A percentile compares a stretch with the other conserved stretches of the same genome.
Conservation (phyloP, 805 yeast species). For the Candida ponderosae region DNA sequence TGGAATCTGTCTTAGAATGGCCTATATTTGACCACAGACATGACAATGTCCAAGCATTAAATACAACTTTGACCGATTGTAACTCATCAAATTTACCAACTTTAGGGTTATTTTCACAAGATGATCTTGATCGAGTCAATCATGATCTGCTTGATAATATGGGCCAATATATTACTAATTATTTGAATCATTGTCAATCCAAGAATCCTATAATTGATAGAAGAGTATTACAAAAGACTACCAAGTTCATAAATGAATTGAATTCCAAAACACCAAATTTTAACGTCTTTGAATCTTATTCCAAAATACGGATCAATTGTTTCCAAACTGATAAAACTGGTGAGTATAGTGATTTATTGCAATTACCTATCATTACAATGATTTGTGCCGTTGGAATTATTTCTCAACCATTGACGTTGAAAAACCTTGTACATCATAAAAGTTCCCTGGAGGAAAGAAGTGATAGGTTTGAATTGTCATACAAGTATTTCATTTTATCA, state of each 20-base stretch:
- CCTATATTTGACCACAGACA: slow-evolving; percentile 10
- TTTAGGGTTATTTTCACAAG: slow-evolving; percentile 2
- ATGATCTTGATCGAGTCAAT: slow-evolving; percentile 5
- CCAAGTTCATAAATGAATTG: slow-evolving; percentile 3
- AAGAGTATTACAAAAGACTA: slow-evolving; percentile 5
- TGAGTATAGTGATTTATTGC: slow-evolving; percentile 2
- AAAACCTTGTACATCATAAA: slow-evolving; percentile 5
- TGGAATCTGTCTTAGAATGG: slow-evolving; percentile 14
- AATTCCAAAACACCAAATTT: background rate
- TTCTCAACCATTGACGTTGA: slow-evolving; percentile 12
- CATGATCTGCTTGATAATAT: slow-evolving; percentile 5
- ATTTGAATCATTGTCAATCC: slow-evolving; percentile 10
- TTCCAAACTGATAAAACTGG: slow-evolving; percentile 4
- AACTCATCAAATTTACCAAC: slow-evolving; percentile 5
- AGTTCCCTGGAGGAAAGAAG: slow-evolving; percentile 9
- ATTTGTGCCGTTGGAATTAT: slow-evolving; percentile 9
- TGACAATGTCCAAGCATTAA: slow-evolving; percentile 3
- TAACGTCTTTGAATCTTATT: slow-evolving; percentile 3
- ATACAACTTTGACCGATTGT: slow-evolving; percentile 5
- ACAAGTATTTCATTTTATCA: slow-evolving; percentile 7
- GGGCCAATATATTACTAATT: slow-evolving; percentile 5
- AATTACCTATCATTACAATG: slow-evolving; percentile 9
- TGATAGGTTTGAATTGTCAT: slow-evolving; percentile 3
- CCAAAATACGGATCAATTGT: background rate
- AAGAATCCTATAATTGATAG: slow-evolving; percentile 14